These are phyloP conservation scores for Metschnikowia rubicola DNA, from an alignment of 805 yeast genomes.

Conservation along the genomic window DNA sequence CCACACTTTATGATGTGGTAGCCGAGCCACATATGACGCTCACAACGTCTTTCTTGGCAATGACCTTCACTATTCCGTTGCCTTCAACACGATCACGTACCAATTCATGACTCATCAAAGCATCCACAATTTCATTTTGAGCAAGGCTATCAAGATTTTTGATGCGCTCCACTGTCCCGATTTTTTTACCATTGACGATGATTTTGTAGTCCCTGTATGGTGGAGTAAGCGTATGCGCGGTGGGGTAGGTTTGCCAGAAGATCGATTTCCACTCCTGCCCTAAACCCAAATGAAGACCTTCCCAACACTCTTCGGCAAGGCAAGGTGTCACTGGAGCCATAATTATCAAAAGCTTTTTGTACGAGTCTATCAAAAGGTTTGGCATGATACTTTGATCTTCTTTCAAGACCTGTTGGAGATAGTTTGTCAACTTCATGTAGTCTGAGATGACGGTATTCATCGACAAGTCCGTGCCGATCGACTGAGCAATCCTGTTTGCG, in stretches of 20 bases:
- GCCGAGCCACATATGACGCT: conserved; percentile 31
- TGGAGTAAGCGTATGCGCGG: conserved; percentile 38
- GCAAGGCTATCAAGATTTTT: conserved; percentile 40
- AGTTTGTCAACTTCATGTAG: conserved; percentile 75
- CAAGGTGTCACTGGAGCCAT: conserved; percentile 83
- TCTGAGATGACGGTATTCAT: conserved; percentile 87
- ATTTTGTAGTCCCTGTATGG: conserved; percentile 46
- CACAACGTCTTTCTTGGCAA: conserved; percentile 50
- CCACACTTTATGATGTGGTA: conserved; percentile 4
- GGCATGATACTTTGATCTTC: conserved; percentile 29
- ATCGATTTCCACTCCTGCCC: conserved; percentile 45
- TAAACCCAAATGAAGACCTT: conserved; percentile 22
- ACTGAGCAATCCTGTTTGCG: conserved; percentile 49
- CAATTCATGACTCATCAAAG: conserved; percentile 16
- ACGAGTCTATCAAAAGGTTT: conserved; percentile 45
- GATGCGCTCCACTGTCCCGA: conserved; percentile 41
- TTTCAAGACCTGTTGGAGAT: conserved; percentile 39
- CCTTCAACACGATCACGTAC: conserved; percentile 37
- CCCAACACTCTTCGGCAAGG: conserved; percentile 81
- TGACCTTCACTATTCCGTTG: conserved; percentile 48
- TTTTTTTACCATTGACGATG: conserved; percentile 71
- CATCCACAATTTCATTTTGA: conserved; percentile 48
- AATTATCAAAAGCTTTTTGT: conserved; percentile 53
- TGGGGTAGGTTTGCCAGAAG: conserved; percentile 66
- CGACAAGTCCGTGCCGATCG: conserved; percentile 57